Evolutionary conservation across 2,329 filamentous ascomycete species (phyloP), one percentile per base, ranked within the genome.

Genomic region (Diaporthe capsici): DNA sequence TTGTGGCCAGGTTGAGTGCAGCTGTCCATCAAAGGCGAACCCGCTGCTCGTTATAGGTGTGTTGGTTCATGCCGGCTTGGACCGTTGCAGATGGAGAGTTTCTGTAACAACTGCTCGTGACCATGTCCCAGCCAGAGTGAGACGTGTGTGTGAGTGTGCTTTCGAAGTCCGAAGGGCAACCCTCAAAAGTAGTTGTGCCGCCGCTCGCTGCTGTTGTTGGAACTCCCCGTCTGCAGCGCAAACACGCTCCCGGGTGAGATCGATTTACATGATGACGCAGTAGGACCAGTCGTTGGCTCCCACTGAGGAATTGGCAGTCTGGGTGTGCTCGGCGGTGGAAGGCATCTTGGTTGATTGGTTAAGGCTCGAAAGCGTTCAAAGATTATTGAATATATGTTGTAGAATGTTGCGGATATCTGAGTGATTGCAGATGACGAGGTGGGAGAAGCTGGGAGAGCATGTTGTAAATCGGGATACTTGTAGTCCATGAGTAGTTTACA

Each of bases 181-280:
- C 34, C 20, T 63, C 34, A 55, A 28, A 53, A 73, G 47, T 34
- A 42, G 13, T 55, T 55, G 47, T 75, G 63, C 73, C 75, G 42
- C 60, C 51, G 53, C 28, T 67, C 53, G 22, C 25, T 22, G 53
- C 25, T 34, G 58, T 25, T 74, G 20, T 22, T 49, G 55, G 39
- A n/a, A 20, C 44, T 12, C 20, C 68, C 39, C 39, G 49, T 37
- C 65, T 65, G 75, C 49, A 74, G 57, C 31, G 72, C 60, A 72
- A 76, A 72, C 67, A 72, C 42, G 53, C 67, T n/a, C 37, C 57
- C 15, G 4, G 4, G 31, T 44, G 55, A 7, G 22, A 31, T 58
- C 34, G 0, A 42, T 82, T 81, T 83, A 83, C 81, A 83, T 82
- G 79, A 83, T 79, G 79, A 82, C 78, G 79, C 82, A 84, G 80